Percentiles rank a stretch among this genome's conserved stretches.
Evolutionary conservation across 2,329 filamentous ascomycete species (phyloP).

Genomic region (Zalaria sp.): DNA sequence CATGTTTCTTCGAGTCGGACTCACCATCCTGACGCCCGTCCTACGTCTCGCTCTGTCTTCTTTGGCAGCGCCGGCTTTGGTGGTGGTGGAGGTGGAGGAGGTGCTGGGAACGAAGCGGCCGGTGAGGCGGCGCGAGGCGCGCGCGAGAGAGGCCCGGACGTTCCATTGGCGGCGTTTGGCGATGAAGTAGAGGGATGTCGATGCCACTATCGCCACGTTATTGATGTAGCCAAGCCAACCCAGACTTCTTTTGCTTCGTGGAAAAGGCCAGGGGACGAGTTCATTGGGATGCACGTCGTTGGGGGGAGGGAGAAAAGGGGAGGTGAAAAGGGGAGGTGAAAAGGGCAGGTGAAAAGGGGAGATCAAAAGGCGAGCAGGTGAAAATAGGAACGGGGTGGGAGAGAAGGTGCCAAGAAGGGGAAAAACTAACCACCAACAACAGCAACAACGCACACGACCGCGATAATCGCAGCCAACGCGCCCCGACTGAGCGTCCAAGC

Average conservation of each 20-base stretch:
- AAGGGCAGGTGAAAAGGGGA: not conserved
- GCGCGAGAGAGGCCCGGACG: constrained; percentile 55
- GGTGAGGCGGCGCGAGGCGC: constrained; percentile 39
- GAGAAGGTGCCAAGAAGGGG: not conserved
- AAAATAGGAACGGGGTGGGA: constrained; percentile 14
- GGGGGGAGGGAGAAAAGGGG: constrained; percentile 33
- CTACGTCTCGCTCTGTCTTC: constrained; percentile 9
- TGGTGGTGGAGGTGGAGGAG: not conserved
- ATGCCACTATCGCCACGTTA: constrained; percentile 37
- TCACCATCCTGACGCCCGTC: constrained; percentile 10
- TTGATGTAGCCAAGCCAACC: too few relatives aligned
- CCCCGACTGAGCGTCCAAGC: constrained; percentile 52
- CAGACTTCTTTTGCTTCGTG: too few relatives aligned
- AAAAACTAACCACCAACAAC: constrained; percentile 48
- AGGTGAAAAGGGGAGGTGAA: constrained; percentile 63
- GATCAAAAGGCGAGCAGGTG: not conserved
- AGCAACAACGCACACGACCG: constrained; percentile 51
- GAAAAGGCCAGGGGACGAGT: too few relatives aligned
- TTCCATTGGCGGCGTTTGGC: constrained; percentile 81
- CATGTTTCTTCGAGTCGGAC: constrained; percentile 3
- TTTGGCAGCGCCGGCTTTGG: constrained; percentile 3
- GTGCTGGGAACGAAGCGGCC: constrained; percentile 18
- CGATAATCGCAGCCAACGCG: constrained; percentile 59
- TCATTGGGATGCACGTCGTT: constrained; percentile 4
- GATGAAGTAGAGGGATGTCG: constrained; percentile 57